Conservation (phyloP, 2,329 filamentous ascomycete genomes). For the Dryadomyces quercus-mongolicae region DNA sequence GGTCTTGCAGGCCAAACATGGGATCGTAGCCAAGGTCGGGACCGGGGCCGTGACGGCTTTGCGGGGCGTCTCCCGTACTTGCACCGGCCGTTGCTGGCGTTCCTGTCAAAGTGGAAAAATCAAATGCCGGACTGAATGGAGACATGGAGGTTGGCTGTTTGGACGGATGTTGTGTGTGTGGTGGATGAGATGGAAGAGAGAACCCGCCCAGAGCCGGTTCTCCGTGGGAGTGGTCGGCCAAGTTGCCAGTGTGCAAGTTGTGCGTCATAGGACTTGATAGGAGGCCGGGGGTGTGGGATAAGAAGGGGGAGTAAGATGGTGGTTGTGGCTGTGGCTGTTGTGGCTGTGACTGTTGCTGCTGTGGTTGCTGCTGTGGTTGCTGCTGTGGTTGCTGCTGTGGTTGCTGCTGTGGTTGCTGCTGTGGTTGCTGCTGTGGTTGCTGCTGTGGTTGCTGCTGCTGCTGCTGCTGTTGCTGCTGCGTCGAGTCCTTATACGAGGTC, state of each 20-base stretch:
- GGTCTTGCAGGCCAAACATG: slow-evolving; percentile 46
- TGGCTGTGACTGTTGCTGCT: no score
- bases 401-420: background rate
- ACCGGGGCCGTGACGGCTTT: slow-evolving; percentile 3
- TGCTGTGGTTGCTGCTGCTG: no score
- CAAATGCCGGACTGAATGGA: slow-evolving; percentile 14
- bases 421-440: no score
- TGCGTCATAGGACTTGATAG: background rate
- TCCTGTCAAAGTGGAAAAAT: slow-evolving; percentile 7
- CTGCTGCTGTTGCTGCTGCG: no score
- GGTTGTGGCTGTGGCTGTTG: background rate
- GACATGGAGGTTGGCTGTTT: slow-evolving; percentile 10
- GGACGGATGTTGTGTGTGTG: slow-evolving; percentile 14
- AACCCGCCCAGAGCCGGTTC: background rate
- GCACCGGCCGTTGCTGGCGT: background rate
- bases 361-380: background rate
- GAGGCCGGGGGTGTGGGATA: no score
- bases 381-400: background rate
- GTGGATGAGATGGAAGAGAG: slow-evolving; percentile 1
- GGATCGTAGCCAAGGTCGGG: slow-evolving; percentile 42
- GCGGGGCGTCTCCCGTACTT: background rate
- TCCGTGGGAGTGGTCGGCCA: background rate
- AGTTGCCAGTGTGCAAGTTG: background rate
- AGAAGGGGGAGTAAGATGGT: background rate
- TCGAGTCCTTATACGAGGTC: background rate